Evolutionary conservation across 176 grass and related monocot species (phyloP).

Genomic region (Hordeum vulgare): DNA sequence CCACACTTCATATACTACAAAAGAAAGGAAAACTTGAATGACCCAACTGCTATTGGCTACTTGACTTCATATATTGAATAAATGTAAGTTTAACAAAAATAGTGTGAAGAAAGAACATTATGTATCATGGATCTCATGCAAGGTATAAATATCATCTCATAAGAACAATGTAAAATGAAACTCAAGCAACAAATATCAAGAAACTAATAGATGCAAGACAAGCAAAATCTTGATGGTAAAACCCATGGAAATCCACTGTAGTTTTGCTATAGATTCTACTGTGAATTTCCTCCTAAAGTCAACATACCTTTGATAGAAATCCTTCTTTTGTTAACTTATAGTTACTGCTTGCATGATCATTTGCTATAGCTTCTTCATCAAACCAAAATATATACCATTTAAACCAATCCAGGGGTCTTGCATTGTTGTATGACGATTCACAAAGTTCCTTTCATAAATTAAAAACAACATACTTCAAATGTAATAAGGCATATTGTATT

Average conservation of each 20-base stretch:
- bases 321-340: too few species aligned
- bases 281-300: slow-evolving; percentile 9
- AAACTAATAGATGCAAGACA: not conserved
- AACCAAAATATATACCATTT: slow-evolving; percentile 39
- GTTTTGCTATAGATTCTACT: not conserved
- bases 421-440: slow-evolving; percentile 61
- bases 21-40: not conserved
- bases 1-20: not conserved
- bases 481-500: not conserved
- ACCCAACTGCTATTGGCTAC: not conserved
- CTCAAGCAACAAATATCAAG: not conserved
- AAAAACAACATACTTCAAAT: slow-evolving; percentile 8
- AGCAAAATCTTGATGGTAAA: too few species aligned
- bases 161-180: slow-evolving; percentile 13
- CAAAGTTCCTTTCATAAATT: slow-evolving; percentile 65
- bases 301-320: too few species aligned
- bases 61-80: not conserved
- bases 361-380: too few species aligned
- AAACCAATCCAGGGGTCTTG: slow-evolving; percentile 75
- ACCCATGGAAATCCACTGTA: not conserved
- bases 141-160: slow-evolving; percentile 12
- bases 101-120: not conserved
- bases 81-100: not conserved
- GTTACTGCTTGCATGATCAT: too few species aligned
- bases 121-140: slow-evolving; percentile 5